Evolutionary conservation across 2,329 filamentous ascomycete species (phyloP).

Genomic region (Conoideocrella luteorostrata): DNA sequence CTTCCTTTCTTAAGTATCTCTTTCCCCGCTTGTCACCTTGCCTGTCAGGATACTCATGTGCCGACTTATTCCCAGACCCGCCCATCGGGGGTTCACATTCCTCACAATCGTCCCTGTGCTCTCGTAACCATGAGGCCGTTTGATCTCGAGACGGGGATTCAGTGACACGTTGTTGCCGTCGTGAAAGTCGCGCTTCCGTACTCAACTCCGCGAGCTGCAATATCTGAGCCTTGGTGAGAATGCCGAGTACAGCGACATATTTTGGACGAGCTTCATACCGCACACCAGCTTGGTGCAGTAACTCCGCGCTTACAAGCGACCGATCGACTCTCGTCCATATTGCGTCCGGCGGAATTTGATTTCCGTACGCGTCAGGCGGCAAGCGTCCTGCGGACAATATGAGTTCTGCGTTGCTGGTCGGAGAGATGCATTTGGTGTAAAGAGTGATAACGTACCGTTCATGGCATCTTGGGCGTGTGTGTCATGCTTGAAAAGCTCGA

Average conservation of each 20-base stretch:
- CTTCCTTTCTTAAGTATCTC: too few relatives aligned
- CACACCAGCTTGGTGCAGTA: slow-evolving; percentile 47
- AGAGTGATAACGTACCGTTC: not conserved
- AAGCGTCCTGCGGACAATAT: not conserved
- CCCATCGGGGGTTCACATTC: too few relatives aligned
- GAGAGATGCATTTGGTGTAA: too few relatives aligned
- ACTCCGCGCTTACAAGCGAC: slow-evolving; percentile 50
- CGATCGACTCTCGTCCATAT: slow-evolving; percentile 55
- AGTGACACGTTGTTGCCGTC: not conserved
- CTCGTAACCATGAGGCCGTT: not conserved
- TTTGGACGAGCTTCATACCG: slow-evolving; percentile 55
- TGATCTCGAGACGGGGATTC: not conserved
- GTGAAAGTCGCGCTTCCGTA: not conserved
- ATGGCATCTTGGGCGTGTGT: not conserved
- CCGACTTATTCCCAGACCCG: too few relatives aligned
- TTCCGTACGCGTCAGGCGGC: not conserved
- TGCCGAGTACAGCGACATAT: slow-evolving; percentile 34
- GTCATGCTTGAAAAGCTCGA: not conserved
- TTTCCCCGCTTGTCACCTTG: too few relatives aligned
- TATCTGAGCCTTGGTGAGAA: not conserved
- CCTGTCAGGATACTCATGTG: too few relatives aligned
- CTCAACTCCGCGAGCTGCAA: not conserved
- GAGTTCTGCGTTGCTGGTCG: not conserved
- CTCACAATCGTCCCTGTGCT: too few relatives aligned
- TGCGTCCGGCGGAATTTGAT: slow-evolving; percentile 36